Conservation (phyloP, 345 rosid genomes). For the Arabidopsis suecica region DNA sequence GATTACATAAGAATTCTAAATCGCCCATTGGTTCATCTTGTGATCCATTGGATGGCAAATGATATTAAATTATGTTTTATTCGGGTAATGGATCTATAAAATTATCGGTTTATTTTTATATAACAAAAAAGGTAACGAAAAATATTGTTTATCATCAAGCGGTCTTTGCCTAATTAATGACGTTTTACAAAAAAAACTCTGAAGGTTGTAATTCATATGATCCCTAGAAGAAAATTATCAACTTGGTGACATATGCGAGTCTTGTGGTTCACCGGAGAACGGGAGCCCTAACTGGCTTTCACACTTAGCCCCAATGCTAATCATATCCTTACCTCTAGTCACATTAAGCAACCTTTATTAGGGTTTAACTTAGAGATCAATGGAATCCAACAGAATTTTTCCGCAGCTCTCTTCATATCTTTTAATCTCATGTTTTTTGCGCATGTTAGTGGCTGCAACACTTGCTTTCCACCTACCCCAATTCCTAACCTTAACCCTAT, state of each 20-base stretch:
- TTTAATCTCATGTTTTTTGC: slow-evolving; percentile 43
- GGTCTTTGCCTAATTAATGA: no score
- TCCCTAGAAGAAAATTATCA: neutral
- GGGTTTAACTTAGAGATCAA: slow-evolving; percentile 30
- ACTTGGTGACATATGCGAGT: slow-evolving; percentile 23
- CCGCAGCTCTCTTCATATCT: slow-evolving; percentile 49
- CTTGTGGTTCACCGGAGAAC: slow-evolving; percentile 1
- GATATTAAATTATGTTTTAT: slow-evolving; percentile 18
- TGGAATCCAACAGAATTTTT: slow-evolving; percentile 47
- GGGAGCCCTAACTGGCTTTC: neutral
- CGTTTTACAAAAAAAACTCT: no score
- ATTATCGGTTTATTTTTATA: neutral
- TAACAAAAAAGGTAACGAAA: no score
- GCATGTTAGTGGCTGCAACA: slow-evolving; percentile 55
- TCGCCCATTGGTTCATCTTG: slow-evolving; percentile 31
- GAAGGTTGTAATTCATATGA: no score
- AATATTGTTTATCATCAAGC: no score
- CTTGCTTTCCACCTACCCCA: slow-evolving; percentile 54
- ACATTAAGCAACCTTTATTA: slow-evolving; percentile 15
- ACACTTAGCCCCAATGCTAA: slow-evolving; percentile 4
- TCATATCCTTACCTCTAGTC: slow-evolving; percentile 26
- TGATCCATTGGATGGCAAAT: slow-evolving; percentile 20
- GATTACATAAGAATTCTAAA: slow-evolving; percentile 41
- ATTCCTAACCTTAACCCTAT: slow-evolving; percentile 52
- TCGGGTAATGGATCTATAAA: slow-evolving; percentile 16